Percentiles rank a stretch among this genome's conserved stretches.
These are phyloP conservation scores for Lolium rigidum DNA, from an alignment of 176 grass and related monocot genomes.

Conservation along the genomic window DNA sequence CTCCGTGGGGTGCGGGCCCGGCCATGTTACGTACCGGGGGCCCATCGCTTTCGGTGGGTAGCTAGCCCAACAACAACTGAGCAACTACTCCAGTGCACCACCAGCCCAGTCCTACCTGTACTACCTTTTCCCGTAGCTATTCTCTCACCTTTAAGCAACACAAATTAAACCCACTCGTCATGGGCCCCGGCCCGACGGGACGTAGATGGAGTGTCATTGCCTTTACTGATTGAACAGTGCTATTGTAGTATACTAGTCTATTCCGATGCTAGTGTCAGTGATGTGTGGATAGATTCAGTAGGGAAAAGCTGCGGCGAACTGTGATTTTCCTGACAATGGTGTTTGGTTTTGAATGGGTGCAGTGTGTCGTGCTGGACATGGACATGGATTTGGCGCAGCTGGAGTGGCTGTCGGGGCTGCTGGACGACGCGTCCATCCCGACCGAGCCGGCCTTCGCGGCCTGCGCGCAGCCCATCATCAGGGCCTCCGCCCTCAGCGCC, in stretches of 20 bases:
- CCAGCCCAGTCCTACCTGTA: not conserved
- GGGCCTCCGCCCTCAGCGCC: constrained; percentile 37
- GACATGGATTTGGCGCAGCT: constrained; percentile 75
- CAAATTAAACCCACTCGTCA: constrained; percentile 23
- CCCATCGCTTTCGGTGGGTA: constrained; percentile 44
- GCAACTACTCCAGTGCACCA: constrained; percentile 34
- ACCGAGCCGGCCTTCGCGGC: constrained; percentile 48
- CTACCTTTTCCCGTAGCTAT: not conserved
- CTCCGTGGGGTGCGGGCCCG: not conserved
- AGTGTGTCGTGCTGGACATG: constrained; percentile 88
- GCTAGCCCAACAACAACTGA: constrained; percentile 47
- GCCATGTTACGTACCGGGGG: constrained; percentile 28
- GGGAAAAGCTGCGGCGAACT: constrained; percentile 18
- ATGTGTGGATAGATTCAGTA: not conserved
- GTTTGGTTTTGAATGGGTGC: constrained; percentile 24
- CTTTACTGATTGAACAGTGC: constrained; percentile 30
- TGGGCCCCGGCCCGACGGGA: not conserved
- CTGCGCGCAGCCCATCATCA: constrained; percentile 40
- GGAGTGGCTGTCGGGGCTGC: constrained; percentile 81
- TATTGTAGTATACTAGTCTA: not conserved
- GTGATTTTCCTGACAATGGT: constrained; percentile 21
- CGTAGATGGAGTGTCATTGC: not conserved
- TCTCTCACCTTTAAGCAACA: constrained; percentile 49
- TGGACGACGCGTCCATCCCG: constrained; percentile 79
- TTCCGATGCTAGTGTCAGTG: not conserved